Percentiles rank a stretch among this genome's conserved stretches.
phyloP scores from a whole-genome alignment of 169 alveolate species.

The Eimeria praecox region DNA sequence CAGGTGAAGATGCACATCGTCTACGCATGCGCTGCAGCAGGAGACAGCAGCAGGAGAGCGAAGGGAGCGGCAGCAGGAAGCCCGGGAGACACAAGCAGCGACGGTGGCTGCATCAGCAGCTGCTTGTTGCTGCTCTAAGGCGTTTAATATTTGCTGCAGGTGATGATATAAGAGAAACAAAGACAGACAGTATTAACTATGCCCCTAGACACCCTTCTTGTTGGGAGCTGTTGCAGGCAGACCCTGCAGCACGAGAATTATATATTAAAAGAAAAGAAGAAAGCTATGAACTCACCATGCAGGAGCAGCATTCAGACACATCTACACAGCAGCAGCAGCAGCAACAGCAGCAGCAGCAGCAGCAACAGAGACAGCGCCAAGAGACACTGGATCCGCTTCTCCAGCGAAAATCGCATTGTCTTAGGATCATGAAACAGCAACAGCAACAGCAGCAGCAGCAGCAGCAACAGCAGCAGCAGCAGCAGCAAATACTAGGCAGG shows the following conservation, averaged over 20 bases:
- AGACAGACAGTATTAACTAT: not conserved
- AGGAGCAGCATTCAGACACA: too few species aligned
- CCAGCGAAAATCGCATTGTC: conserved; percentile 19
- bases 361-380: not conserved
- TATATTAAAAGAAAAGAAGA: conserved; percentile 54
- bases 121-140: conserved; percentile 78
- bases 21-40: conserved; percentile 57
- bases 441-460: too few species aligned
- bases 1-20: conserved; percentile 27
- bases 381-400: conserved; percentile 1
- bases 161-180: conserved; percentile 47
- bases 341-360: conserved; percentile 16
- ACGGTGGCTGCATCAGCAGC: conserved; percentile 77
- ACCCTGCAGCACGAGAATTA: conserved; percentile 53
- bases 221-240: conserved; percentile 75
- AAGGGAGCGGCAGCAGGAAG: conserved; percentile 72
- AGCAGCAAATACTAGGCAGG: not conserved
- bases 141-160: conserved; percentile 48
- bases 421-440: conserved; percentile 29
- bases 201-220: conserved; percentile 48
- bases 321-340: too few species aligned
- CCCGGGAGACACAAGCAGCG: conserved; percentile 71
- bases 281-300: too few species aligned
- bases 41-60: conserved; percentile 55
- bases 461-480: too few species aligned